These are phyloP conservation scores for Mimosa pudica DNA, from an alignment of 306 rosid genomes.

Conservation along the genomic window DNA sequence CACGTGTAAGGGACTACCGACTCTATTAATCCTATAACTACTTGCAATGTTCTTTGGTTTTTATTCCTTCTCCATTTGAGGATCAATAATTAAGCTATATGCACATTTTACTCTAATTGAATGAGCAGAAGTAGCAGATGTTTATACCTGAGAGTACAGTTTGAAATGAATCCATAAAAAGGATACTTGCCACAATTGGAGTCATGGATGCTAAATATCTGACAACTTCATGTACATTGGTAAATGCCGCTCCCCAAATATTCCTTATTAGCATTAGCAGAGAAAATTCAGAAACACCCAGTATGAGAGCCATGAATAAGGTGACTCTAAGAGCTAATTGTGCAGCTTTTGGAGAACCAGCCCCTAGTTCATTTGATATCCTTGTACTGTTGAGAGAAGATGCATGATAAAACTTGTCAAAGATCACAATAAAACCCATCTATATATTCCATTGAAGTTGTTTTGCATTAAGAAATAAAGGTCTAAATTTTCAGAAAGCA, in stretches of 20 bases:
- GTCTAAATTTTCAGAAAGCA: not conserved
- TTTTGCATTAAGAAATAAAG: not conserved
- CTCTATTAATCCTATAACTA: not conserved
- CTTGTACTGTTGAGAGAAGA: constrained; percentile 53
- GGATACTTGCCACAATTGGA: constrained; percentile 43
- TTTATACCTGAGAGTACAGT: constrained; percentile 45
- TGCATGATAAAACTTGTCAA: constrained; percentile 11
- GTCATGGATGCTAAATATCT: constrained; percentile 55
- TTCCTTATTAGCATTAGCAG: constrained; percentile 52
- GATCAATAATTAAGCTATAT: not conserved
- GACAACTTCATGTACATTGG: constrained; percentile 62
- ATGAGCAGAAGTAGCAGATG: not conserved
- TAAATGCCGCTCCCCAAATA: constrained; percentile 71
- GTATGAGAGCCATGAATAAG: constrained; percentile 43
- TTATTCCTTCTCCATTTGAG: not conserved
- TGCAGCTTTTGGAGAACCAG: constrained; percentile 63
- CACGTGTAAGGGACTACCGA: too few species aligned
- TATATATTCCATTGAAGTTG: not conserved
- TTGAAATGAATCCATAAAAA: constrained; percentile 47
- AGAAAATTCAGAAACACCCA: constrained; percentile 47
- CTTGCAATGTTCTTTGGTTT: not conserved
- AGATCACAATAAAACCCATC: not conserved
- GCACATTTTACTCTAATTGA: not conserved
- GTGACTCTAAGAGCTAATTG: constrained; percentile 60
- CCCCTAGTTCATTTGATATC: constrained; percentile 80